Percentiles rank a stretch among this genome's conserved stretches.
Conservation (phyloP, 257 asterid species). For the Thymus quinquecostatus region DNA sequence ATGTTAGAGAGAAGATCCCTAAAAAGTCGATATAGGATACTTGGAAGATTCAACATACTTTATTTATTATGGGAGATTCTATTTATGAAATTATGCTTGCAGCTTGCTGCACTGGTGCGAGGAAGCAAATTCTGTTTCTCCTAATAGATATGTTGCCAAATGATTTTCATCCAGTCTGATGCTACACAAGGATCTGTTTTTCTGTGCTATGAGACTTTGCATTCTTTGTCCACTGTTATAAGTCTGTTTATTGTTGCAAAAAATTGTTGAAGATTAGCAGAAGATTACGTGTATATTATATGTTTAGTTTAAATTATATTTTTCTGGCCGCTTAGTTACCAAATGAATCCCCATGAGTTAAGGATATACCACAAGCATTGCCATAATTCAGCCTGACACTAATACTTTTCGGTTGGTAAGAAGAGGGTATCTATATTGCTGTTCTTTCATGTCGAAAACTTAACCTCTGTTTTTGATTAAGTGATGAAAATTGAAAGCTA, state of each 20-base stretch:
- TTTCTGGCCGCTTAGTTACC: not conserved
- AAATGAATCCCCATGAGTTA: not conserved
- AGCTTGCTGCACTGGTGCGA: conserved; percentile 10
- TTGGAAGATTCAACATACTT: too few species aligned
- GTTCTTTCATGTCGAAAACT: conserved; percentile 7
- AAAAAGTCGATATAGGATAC: too few species aligned
- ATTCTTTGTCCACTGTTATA: conserved; percentile 5
- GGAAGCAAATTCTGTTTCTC: not conserved
- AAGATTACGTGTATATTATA: not conserved
- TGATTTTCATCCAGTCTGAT: not conserved
- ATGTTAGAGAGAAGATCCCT: too few species aligned
- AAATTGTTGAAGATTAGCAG: conserved; percentile 2
- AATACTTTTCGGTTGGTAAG: not conserved
- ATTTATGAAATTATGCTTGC: not conserved
- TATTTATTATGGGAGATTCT: too few species aligned
- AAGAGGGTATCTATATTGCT: not conserved
- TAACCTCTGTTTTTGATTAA: conserved; percentile 6
- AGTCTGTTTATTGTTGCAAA: not conserved
- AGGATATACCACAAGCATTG: not conserved
- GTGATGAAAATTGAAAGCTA: conserved; percentile 17
- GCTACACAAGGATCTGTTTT: conserved; percentile 11
- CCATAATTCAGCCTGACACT: conserved; percentile 8
- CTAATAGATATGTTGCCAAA: not conserved
- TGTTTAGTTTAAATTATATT: not conserved
- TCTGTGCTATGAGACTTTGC: conserved; percentile 9